These are phyloP conservation scores for Plantago coronopus DNA, from an alignment of 305 asterid genomes.

Conservation along the genomic window DNA sequence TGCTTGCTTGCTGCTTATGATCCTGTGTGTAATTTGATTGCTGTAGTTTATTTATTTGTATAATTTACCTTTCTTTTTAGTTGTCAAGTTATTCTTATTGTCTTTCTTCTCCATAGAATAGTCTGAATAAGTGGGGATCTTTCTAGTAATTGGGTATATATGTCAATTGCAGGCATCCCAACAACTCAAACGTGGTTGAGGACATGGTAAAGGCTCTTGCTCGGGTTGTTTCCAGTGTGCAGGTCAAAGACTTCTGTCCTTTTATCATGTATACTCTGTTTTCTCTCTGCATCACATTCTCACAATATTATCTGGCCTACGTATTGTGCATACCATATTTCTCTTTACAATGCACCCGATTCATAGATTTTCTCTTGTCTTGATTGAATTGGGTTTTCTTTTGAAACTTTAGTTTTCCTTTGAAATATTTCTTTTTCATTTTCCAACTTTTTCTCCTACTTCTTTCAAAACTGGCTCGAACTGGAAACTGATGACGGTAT, in stretches of 20 bases:
- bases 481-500: conserved; percentile 15
- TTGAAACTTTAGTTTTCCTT: no score
- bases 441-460: no score
- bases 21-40: neutral
- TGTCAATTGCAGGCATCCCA: conserved; percentile 68
- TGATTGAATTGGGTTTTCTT: no score
- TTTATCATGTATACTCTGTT: neutral
- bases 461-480: no score
- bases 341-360: conserved; percentile 12
- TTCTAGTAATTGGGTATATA: conserved; percentile 9
- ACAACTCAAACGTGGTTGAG: conserved; percentile 88
- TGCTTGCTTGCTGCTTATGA: neutral
- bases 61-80: no score
- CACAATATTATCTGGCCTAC: neutral
- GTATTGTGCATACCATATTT: neutral
- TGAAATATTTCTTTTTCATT: no score
- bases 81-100: neutral
- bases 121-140: neutral
- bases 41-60: no score
- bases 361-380: no score
- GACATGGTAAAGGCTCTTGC: conserved; percentile 94
- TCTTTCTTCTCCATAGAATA: neutral
- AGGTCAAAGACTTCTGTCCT: conserved; percentile 43
- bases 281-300: no score
- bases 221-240: conserved; percentile 83